Percentiles rank a stretch among this genome's conserved stretches.
These are phyloP conservation scores for Euphorbia lathyris DNA, from an alignment of 345 rosid species.

Conservation along the genomic window DNA sequence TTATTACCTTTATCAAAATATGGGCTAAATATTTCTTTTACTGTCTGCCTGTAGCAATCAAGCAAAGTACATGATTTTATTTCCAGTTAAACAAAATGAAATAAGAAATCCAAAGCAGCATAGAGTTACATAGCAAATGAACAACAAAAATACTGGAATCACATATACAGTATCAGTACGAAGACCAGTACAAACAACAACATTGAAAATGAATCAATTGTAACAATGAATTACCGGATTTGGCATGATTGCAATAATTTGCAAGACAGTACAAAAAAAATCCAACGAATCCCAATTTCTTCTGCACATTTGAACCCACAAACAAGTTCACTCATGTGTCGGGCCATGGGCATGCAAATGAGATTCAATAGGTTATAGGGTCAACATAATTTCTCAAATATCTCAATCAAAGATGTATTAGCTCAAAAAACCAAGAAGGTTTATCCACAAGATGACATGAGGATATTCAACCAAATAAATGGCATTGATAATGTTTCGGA, in stretches of 20 bases:
- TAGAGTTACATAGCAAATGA: background rate
- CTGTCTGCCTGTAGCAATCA: slow-evolving; percentile 51
- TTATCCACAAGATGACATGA: background rate
- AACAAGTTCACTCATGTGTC: too few species aligned
- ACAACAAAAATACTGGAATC: background rate
- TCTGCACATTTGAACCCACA: too few species aligned
- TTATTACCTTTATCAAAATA: slow-evolving; percentile 61
- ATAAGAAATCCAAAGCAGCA: background rate
- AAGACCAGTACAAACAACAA: background rate
- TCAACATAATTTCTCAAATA: background rate
- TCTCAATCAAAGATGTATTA: background rate
- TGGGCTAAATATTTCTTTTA: slow-evolving; percentile 49
- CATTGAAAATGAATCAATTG: background rate
- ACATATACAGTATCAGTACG: background rate
- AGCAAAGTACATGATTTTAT: slow-evolving; percentile 14
- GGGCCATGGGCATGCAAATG: background rate
- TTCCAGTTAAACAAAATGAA: slow-evolving; percentile 5
- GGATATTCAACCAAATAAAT: background rate
- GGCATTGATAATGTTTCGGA: background rate
- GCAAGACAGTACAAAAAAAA: background rate
- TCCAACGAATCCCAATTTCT: background rate
- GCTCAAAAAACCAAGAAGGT: background rate
- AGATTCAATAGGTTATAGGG: background rate
- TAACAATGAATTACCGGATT: background rate
- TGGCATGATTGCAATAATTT: background rate